A percentile compares a stretch with the other conserved stretches of the same genome.
These are phyloP conservation scores for Plectosphaerella cucumerina DNA, from an alignment of 2,329 filamentous ascomycete species.

Conservation along the genomic window DNA sequence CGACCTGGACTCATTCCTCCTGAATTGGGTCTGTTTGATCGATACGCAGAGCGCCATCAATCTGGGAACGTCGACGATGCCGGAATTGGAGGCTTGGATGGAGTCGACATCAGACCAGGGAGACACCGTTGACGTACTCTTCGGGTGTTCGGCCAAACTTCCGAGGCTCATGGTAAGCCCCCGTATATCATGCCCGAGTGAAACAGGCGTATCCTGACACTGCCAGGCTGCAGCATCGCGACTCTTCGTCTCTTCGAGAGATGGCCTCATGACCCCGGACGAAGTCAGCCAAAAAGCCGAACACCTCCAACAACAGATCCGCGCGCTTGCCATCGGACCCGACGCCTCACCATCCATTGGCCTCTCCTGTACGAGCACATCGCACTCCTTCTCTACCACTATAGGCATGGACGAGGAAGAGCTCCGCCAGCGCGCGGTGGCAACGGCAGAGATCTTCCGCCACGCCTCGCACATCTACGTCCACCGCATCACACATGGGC, in stretches of 20 bases:
- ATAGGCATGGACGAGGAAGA: constrained; percentile 7
- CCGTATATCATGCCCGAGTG: background rate
- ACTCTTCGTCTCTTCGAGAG: background rate
- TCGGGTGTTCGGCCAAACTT: background rate
- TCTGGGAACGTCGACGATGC: background rate
- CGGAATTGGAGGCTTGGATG: background rate
- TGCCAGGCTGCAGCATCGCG: background rate
- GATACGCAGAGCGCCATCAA: constrained; percentile 5
- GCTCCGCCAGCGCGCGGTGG: constrained; percentile 2
- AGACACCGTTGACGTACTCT: background rate
- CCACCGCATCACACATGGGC: constrained; percentile 3
- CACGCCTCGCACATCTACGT: constrained; percentile 7
- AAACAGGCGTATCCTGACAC: background rate
- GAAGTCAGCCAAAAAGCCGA: background rate
- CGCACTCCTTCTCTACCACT: background rate
- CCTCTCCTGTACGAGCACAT: constrained; percentile 1
- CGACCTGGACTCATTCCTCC: constrained; percentile 3
- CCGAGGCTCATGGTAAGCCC: background rate
- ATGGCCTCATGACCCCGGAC: background rate
- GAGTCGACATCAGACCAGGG: background rate
- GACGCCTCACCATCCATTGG: background rate
- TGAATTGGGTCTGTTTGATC: constrained; percentile 3
- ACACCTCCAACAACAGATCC: constrained; percentile 1
- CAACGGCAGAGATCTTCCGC: constrained; percentile 7
- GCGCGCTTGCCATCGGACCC: background rate